Conservation (phyloP, 2,329 filamentous ascomycete species). For the Colletotrichum tamarilloi region DNA sequence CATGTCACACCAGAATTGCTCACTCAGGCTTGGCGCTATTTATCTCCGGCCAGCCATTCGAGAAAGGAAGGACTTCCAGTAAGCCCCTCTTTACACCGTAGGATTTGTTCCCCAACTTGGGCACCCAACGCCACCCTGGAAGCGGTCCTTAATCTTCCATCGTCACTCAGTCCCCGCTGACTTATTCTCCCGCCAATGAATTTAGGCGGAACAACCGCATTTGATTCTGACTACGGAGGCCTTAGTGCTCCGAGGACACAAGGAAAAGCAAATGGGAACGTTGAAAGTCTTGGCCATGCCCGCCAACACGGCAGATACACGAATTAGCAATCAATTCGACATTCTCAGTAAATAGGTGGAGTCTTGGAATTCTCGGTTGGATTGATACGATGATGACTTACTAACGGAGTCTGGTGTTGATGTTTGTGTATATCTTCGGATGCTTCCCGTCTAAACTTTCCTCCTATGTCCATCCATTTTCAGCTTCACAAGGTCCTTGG, state of each 20-base stretch:
- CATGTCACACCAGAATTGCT: conserved; percentile 16
- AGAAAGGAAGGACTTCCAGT: conserved; percentile 20
- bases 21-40: conserved; percentile 20
- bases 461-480: not conserved
- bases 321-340: not conserved
- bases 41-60: conserved; percentile 13
- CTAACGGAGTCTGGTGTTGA: not conserved
- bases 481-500: conserved; percentile 17
- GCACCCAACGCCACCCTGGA: conserved; percentile 3
- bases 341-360: not conserved
- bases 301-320: conserved; percentile 15
- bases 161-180: conserved; percentile 20
- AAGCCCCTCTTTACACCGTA: conserved; percentile 20
- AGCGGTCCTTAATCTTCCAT: conserved; percentile 27
- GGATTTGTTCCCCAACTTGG: conserved; percentile 27
- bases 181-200: conserved; percentile 21
- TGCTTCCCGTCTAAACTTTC: not conserved
- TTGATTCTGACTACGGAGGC: not conserved
- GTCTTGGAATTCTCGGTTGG: not conserved
- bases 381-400: not conserved
- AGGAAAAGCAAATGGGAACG: conserved; percentile 6
- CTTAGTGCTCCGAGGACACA: not conserved
- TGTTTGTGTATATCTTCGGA: conserved; percentile 4
- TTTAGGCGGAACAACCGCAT: not conserved
- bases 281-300: conserved; percentile 13